Conservation (phyloP, 441 rosid species). For the Bruguiera hainesii region DNA sequence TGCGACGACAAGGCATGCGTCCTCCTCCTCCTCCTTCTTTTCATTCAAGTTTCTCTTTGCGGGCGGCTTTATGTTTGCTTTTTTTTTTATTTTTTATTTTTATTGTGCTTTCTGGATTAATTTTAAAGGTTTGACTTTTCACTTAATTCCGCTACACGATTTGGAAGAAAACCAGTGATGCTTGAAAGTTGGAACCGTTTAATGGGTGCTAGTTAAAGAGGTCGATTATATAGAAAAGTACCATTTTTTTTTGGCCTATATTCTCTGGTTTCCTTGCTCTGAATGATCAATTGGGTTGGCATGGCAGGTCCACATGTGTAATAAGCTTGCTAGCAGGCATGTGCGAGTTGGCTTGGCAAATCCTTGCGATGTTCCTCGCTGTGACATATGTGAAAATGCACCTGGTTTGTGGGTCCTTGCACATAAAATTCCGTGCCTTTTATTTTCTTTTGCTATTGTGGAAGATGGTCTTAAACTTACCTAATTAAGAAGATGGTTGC, state of each 20-base stretch:
- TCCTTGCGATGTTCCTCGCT: conserved; percentile 61
- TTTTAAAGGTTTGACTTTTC: not conserved
- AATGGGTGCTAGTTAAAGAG: not conserved
- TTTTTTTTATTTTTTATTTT: not conserved
- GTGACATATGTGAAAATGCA: conserved; percentile 79
- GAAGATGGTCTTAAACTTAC: not conserved
- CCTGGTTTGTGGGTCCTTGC: conserved; percentile 45
- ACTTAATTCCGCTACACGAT: not conserved
- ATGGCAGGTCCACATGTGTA: conserved; percentile 80
- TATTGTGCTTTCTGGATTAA: not conserved
- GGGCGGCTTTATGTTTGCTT: not conserved
- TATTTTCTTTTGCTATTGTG: not conserved
- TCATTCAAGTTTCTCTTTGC: not conserved
- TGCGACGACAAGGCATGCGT: conserved; percentile 66
- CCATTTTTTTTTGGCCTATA: no score
- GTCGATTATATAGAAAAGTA: no score
- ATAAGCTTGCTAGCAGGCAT: conserved; percentile 81
- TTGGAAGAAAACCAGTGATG: not conserved
- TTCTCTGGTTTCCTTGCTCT: no score
- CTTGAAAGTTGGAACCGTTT: not conserved
- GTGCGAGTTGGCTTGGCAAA: conserved; percentile 66
- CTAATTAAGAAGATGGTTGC: conserved; percentile 13
- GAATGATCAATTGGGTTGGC: conserved; percentile 9
- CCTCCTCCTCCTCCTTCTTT: not conserved
- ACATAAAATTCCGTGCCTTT: not conserved